These are phyloP conservation scores for Suhomyces guaymorum DNA, from an alignment of 1,139 yeast species.

Conservation along the genomic window DNA sequence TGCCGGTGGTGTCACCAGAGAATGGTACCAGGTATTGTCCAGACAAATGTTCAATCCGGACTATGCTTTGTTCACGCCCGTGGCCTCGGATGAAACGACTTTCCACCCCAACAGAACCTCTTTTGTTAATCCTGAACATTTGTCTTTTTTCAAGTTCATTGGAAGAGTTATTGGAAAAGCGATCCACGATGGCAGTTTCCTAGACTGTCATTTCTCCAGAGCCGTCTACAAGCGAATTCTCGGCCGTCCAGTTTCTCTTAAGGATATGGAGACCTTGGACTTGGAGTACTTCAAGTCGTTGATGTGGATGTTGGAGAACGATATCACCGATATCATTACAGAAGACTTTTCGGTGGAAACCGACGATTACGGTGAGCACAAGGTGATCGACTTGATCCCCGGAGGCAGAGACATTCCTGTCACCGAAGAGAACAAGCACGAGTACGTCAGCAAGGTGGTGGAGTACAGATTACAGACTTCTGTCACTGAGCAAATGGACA, in stretches of 20 bases:
- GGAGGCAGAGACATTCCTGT: constrained; percentile 84
- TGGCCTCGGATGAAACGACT: constrained; percentile 88
- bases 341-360: constrained; percentile 94
- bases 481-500: constrained; percentile 84
- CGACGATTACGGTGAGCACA: constrained; percentile 92
- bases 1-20: constrained; percentile 97
- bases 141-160: constrained; percentile 89
- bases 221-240: constrained; percentile 90
- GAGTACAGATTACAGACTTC: constrained; percentile 84
- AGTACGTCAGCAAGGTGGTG: constrained; percentile 81
- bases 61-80: constrained; percentile 90
- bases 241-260: constrained; percentile 78
- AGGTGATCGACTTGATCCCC: constrained; percentile 74
- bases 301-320: constrained; percentile 96
- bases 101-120: constrained; percentile 96
- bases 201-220: constrained; percentile 94
- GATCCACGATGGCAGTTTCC: constrained; percentile 78
- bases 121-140: constrained; percentile 89
- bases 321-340: constrained; percentile 93
- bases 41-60: constrained; percentile 97
- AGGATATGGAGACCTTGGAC: constrained; percentile 94
- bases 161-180: constrained; percentile 96
- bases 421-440: constrained; percentile 87
- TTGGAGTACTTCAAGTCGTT: constrained; percentile 89
- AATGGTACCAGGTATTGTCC: constrained; percentile 94